These are phyloP conservation scores for Neofusicoccum umdonicola DNA, from an alignment of 2,329 filamentous ascomycete genomes.

Conservation along the genomic window DNA sequence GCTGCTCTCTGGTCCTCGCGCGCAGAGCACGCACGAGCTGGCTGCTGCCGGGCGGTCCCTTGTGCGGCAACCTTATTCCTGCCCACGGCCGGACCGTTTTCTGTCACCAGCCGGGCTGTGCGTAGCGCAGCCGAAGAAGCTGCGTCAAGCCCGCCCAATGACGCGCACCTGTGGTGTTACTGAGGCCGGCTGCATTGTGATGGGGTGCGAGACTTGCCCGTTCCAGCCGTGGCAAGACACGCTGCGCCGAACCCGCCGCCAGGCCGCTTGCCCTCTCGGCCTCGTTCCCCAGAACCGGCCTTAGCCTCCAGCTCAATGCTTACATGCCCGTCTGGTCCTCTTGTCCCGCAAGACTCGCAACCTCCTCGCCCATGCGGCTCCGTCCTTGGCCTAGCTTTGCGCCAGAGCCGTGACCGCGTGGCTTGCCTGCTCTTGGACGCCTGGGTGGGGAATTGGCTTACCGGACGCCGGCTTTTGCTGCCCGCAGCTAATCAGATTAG, in stretches of 20 bases:
- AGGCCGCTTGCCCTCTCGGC: neutral
- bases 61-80: constrained; percentile 2
- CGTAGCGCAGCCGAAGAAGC: neutral
- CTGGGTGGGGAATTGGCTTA: neutral
- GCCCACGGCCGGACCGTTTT: constrained; percentile 7
- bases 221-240: neutral
- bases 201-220: neutral
- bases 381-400: neutral
- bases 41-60: neutral
- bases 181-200: neutral
- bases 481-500: neutral
- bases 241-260: neutral
- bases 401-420: neutral
- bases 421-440: neutral
- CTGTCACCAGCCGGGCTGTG: constrained; percentile 7
- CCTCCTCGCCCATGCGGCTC: neutral
- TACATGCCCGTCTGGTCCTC: neutral
- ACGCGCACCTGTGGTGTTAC: neutral
- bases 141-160: neutral
- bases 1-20: neutral
- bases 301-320: neutral
- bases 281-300: neutral
- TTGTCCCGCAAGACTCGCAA: neutral
- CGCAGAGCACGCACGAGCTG: neutral
- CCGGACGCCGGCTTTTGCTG: neutral